phyloP scores from a whole-genome alignment of 371 early-diverging fungal species.

The Haplosporangium sp. region DNA sequence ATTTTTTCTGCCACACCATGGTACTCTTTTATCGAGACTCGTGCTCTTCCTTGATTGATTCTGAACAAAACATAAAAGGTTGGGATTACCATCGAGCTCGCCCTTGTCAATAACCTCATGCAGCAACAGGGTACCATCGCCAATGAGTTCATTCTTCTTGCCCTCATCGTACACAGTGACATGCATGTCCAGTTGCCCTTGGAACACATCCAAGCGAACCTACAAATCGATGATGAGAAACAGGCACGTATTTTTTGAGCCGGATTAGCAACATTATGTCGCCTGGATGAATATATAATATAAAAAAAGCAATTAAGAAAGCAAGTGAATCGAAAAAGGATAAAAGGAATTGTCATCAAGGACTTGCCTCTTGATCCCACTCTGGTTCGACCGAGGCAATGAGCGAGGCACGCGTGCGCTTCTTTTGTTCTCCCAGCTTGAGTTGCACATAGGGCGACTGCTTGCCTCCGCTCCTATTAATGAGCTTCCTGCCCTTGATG shows the following conservation, averaged over 20 bases:
- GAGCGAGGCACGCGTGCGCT: constrained; percentile 50
- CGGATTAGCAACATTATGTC: too few relatives aligned
- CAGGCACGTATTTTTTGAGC: too few relatives aligned
- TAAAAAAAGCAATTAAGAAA: not conserved
- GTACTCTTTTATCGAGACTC: not conserved
- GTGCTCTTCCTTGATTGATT: not conserved
- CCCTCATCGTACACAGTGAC: constrained; percentile 51
- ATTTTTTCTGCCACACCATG: too few relatives aligned
- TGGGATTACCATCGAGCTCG: constrained; percentile 50
- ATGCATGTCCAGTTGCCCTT: constrained; percentile 44
- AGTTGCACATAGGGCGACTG: constrained; percentile 55
- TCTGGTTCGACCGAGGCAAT: constrained; percentile 51
- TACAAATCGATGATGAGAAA: not conserved
- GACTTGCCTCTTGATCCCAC: constrained; percentile 55
- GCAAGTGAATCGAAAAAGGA: not conserved
- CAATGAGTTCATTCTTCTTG: constrained; percentile 52
- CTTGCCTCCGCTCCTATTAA: constrained; percentile 50
- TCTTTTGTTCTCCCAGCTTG: constrained; percentile 48
- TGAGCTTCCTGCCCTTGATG: constrained; percentile 54
- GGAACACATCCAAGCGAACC: constrained; percentile 52
- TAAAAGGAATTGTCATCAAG: not conserved
- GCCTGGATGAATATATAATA: not conserved
- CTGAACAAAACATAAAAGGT: not conserved
- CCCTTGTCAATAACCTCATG: constrained; percentile 55
- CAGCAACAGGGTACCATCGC: constrained; percentile 40